Evolutionary conservation across 345 rosid genomes (phyloP).

Genomic region (Arabis hirsuta): DNA sequence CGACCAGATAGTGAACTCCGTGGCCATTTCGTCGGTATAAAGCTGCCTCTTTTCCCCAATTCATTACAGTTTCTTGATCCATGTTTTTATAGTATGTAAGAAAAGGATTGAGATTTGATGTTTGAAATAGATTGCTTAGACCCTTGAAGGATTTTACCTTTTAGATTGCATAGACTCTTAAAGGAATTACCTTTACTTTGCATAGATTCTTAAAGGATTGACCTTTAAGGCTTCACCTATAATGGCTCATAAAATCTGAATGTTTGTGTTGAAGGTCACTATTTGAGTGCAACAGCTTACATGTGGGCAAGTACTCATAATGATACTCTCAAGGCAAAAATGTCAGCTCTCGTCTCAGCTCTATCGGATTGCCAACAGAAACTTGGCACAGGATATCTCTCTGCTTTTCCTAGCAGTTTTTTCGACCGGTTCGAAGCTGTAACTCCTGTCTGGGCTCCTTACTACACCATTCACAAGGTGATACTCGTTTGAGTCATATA

Average conservation of each 20-base stretch:
- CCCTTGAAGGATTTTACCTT: not conserved
- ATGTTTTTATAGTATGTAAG: not conserved
- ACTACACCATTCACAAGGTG: slow-evolving; percentile 96
- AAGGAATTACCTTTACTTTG: slow-evolving; percentile 14
- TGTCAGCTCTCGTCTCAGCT: slow-evolving; percentile 73
- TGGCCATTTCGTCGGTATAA: slow-evolving; percentile 91
- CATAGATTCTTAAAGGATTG: not conserved
- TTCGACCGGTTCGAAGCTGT: slow-evolving; percentile 89
- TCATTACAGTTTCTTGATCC: slow-evolving; percentile 10
- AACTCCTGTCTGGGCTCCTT: slow-evolving; percentile 94
- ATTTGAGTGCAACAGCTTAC: slow-evolving; percentile 85
- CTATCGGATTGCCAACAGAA: slow-evolving; percentile 74
- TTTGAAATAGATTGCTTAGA: not conserved
- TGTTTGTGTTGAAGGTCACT: slow-evolving; percentile 70
- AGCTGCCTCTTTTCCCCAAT: not conserved
- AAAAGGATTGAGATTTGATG: too few relatives aligned
- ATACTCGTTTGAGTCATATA: not conserved
- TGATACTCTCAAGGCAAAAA: slow-evolving; percentile 64
- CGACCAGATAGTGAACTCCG: slow-evolving; percentile 67
- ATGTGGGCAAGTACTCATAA: slow-evolving; percentile 97
- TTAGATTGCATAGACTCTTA: not conserved
- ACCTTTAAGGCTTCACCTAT: not conserved
- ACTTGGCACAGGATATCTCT: slow-evolving; percentile 81
- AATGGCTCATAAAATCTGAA: not conserved
- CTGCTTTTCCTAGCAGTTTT: slow-evolving; percentile 82